Base-by-base conservation (phyloP, 148 eudicot species). In the Silene uniflora region DNA sequence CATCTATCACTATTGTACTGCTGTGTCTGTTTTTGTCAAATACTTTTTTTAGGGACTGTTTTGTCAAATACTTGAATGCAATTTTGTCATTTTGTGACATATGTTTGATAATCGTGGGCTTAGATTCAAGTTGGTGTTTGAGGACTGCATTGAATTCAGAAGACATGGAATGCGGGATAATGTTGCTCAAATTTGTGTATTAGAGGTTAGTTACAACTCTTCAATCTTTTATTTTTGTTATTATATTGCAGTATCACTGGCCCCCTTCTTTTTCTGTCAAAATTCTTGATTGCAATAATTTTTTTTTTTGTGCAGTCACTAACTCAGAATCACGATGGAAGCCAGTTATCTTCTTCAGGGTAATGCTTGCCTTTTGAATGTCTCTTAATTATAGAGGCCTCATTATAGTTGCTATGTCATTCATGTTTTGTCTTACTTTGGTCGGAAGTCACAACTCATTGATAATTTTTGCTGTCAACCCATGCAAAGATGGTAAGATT, bases 151-250 rank as follows among this genome's bases (percentile, higher is more conserved):
- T 80, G 97, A 95, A 84, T 95, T 83, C 75, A 88, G 79, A 70
- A 89, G 90, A 88, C 88, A 85, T 76, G 92, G 93, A 74, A 92
- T 95, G 81, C 89, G 98, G 77, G 92, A 95, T 84, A 95, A 95
- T 85, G 96, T 95, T 78, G 98, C 98, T 72, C 98, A 95, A 85
- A 86, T 95, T 79, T 92, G 96, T 86, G 98, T 95, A 58, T 85
- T 95, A 71, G 92, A 95, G 98, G 98, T 95, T 83, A 72, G 52
- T 73, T n/a, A 2, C 55, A 19, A 64, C 72, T 75, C 76, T 69
- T 71, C 22, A 11, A 54, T 79, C 47, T 69, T 79, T 59, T 59
- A 61, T 46, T 54, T 55, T 58, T 52, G 13, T n/a, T 11, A 69
- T 19, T n/a, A 32, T n/a, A 54, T n/a, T 35, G 54, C 23, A n/a